Evolutionary conservation across 2,329 filamentous ascomycete species (phyloP), one percentile per base, ranked within the genome.

Genomic region (Paradendryphiella salina): DNA sequence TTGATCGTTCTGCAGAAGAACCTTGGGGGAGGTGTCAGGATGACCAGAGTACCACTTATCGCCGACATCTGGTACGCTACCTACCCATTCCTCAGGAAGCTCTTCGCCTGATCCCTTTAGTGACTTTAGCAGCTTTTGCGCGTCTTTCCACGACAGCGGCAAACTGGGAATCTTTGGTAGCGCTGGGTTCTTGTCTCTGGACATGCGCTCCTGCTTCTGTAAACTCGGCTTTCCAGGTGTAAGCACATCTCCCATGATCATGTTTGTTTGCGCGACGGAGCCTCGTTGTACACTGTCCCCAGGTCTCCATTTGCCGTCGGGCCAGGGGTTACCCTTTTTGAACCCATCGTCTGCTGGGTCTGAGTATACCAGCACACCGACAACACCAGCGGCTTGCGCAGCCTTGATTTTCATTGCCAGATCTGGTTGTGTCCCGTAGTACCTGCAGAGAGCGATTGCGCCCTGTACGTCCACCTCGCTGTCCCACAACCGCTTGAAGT

Each of bases 281-380:
- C 88, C 92, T 66, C 93, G 82, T 70, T 94, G 90, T 2, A 96
- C 88, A 37, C 86, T 88, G 65, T 94, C 90, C 1, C 82, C 80
- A 0, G 92, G 90, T 83, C 93, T 87, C 73, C 81, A 95, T 18
- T 85, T 84, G 29, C 91, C 92, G 18, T 88, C 78, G 0, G 93
- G 92, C 59, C 86, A 91, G 0, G 84, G 80, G 0, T 85, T 79
- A 3, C 91, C 92, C 59, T 83, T 83, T 21, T 82, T 73, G 64
- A 92, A 94, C 1, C 91, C 91, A 67, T 96, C 88, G 42, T 96
- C 88, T 1, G 82, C 80, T 0, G 93, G 93, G 69, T 97, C 94
- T 43, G 87, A 96, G 76, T 96, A 99, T 50, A 96, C 89, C 48
- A 99, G 83, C 64, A 90, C 95, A 11, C 93, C 94, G 1, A 81